Evolutionary conservation across 2,329 filamentous ascomycete genomes (phyloP).

Genomic region (Dryadomyces sulphureus): DNA sequence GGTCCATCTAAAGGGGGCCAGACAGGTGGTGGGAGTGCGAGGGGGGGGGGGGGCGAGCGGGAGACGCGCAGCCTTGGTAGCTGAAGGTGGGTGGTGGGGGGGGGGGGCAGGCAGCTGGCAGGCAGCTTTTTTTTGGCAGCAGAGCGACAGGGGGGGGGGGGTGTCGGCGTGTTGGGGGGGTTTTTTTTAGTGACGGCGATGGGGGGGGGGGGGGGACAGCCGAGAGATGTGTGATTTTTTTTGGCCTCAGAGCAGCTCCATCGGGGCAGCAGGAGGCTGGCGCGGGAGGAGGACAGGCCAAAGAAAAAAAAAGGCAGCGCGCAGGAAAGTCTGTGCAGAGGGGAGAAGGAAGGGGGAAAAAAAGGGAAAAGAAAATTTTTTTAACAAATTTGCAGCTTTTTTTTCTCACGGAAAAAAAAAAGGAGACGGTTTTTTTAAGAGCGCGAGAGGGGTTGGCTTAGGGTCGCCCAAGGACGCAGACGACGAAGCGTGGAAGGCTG

Average conservation of each 20-base stretch:
- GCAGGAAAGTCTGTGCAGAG: not conserved
- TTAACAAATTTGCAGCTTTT: too few species aligned
- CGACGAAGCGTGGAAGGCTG: constrained; percentile 4
- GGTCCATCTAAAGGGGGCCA: constrained; percentile 10
- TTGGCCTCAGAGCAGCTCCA: not conserved
- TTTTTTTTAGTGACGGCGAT: too few species aligned
- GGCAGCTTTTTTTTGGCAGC: too few species aligned
- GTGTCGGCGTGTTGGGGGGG: too few species aligned
- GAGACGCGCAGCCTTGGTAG: too few species aligned
- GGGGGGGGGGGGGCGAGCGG: not conserved
- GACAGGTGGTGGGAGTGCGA: not conserved
- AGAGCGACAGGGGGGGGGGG: too few species aligned
- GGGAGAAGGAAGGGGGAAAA: not conserved
- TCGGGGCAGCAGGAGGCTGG: not conserved
- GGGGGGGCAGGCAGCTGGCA: too few species aligned
- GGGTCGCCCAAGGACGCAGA: constrained; percentile 3
- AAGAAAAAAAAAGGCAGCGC: not conserved
- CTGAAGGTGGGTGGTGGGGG: too few species aligned
- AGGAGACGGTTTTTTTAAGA: constrained; percentile 1
- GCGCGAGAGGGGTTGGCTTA: constrained; percentile 4
- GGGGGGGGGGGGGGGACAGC: not conserved
- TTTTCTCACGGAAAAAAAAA: not conserved
- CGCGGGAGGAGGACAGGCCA: not conserved
- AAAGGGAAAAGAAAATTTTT: too few species aligned
- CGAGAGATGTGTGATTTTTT: not conserved